Base-by-base conservation (phyloP, 2,329 filamentous ascomycete genomes). In the Camillea tinctor region DNA sequence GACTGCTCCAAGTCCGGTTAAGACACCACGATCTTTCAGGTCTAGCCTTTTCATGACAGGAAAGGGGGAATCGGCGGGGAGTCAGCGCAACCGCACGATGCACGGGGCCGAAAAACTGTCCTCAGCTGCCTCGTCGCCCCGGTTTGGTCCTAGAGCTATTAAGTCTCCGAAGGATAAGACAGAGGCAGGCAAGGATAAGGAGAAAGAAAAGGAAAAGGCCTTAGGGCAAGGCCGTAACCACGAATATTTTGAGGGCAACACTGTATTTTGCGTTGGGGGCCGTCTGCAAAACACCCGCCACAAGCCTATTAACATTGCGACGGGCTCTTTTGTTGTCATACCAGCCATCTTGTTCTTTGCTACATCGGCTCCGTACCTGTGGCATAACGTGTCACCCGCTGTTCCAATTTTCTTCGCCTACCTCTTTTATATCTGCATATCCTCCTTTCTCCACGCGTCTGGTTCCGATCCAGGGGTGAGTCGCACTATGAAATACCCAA, bases 201-300 rank as follows among this genome's bases (percentile, higher is more conserved):
- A 52, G 64, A 21, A 60, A 68, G 64, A 55, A 59, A 54, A 44
- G 36, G 36, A 17, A 5, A 44, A 44, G 50, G 66, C 74, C 22
- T 75, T 60, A 1, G 75, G 80, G 40, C 71, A 84, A 58, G 88
- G 91, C 55, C 88, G 84, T 66, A 97, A 97, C 69, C 90, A 94
- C 75, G 87, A 98, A 73, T 97, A 97, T 74, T 98, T 97, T 70
- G 86, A 91, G 51, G 95, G 95, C 52, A 99, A 98, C 72, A 97
- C 92, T 0, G 81, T 93, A 22, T 99, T 99, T 72, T 97, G 88
- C 74, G 82, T 91, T 60, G 90, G 91, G 36, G 95, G 95, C 7
- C 85, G 95, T 60, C 81, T 95, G 61, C 92, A 97, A 72, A 97
- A 98, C 75, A 90, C 95, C 40, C 86, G 87, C 67, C 90, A 96